Conservation (phyloP, 305 asterid species). For the Plantago coronopus region DNA sequence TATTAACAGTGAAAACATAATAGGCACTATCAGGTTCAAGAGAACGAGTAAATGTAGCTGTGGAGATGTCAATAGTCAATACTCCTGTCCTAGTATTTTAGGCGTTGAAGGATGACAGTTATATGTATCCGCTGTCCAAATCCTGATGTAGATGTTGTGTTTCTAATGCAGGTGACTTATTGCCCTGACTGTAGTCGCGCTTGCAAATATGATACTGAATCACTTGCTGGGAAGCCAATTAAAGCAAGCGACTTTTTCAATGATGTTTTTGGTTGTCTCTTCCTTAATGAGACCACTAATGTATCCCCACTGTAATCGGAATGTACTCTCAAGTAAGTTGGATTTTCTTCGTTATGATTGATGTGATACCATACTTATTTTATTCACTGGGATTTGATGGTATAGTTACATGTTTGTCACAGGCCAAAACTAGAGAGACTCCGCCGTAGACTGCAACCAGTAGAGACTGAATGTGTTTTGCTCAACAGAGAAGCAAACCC, state of each 20-base stretch:
- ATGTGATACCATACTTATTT: background rate
- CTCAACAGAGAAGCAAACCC: too few relatives aligned
- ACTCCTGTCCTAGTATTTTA: background rate
- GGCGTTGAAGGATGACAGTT: background rate
- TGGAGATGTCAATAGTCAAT: background rate
- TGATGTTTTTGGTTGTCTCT: constrained; percentile 84
- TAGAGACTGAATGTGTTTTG: too few relatives aligned
- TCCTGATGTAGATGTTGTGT: constrained; percentile 4
- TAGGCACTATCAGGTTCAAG: background rate
- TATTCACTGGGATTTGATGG: background rate
- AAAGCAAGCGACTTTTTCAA: constrained; percentile 76
- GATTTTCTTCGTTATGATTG: constrained; percentile 6
- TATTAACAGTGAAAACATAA: constrained; percentile 3
- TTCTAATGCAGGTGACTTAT: constrained; percentile 67
- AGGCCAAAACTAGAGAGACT: too few relatives aligned
- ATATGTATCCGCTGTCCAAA: background rate
- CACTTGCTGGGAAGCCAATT: constrained; percentile 48
- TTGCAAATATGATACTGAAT: constrained; percentile 71
- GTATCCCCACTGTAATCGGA: constrained; percentile 60
- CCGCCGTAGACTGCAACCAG: too few relatives aligned
- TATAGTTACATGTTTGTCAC: background rate
- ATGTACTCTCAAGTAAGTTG: background rate
- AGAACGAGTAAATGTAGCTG: background rate
- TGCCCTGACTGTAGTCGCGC: constrained; percentile 96
- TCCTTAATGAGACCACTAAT: constrained; percentile 70